Evolutionary conservation across 768 basidiomycete species (phyloP).

Genomic region (Lanmaoa rubissima): DNA sequence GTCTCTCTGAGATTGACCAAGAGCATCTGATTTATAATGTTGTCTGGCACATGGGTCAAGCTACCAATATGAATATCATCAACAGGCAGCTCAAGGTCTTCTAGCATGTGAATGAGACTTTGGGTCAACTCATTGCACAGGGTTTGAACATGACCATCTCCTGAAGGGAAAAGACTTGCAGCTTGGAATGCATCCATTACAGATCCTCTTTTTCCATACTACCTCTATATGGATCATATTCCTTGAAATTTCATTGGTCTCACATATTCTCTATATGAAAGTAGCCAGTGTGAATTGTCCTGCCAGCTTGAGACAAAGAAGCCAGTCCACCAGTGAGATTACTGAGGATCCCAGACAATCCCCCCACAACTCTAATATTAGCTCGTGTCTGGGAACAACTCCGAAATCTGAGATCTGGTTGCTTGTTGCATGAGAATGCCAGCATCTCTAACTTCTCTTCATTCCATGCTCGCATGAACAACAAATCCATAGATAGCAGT

Average conservation of each 20-base stretch:
- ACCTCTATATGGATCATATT: not conserved
- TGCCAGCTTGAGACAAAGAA: too few relatives aligned
- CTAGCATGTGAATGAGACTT: constrained; percentile 35
- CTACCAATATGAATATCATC: constrained; percentile 27
- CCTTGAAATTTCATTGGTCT: not conserved
- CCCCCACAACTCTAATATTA: too few relatives aligned
- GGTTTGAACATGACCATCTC: constrained; percentile 27
- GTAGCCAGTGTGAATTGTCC: not conserved
- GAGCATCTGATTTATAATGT: constrained; percentile 38
- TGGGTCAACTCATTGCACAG: constrained; percentile 37
- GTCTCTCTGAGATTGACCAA: constrained; percentile 35
- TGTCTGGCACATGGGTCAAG: constrained; percentile 39
- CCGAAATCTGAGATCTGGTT: too few relatives aligned
- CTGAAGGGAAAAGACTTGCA: not conserved
- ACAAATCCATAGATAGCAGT: not conserved
- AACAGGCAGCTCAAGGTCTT: constrained; percentile 36
- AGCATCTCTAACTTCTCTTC: not conserved
- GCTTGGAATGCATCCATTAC: not conserved
- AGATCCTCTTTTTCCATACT: not conserved
- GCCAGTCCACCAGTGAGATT: too few relatives aligned
- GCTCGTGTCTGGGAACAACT: too few relatives aligned
- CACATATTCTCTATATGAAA: not conserved
- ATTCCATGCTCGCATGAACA: not conserved
- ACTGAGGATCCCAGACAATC: too few relatives aligned
- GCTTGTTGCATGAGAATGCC: not conserved